A percentile compares a stretch with the other conserved stretches of the same genome.
phyloP scores from a whole-genome alignment of 1,284 basidiomycete species.

The Puccinia polysora region DNA sequence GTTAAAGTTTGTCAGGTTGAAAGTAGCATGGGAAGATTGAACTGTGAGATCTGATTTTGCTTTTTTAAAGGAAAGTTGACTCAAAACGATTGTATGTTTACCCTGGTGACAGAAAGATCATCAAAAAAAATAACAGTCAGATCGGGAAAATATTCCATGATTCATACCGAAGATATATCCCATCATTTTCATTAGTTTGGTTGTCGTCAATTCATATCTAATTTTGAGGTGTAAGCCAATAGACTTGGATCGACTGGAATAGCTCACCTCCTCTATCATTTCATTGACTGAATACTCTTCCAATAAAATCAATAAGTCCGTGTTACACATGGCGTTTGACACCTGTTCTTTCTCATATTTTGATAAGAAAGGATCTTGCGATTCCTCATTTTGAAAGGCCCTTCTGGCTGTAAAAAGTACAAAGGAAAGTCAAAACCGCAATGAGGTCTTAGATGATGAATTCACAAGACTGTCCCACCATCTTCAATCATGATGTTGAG shows the following conservation, averaged over 20 bases:
- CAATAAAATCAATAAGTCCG: constrained; percentile 6
- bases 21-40: too few relatives aligned
- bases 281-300: constrained; percentile 16
- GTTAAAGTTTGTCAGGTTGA: too few relatives aligned
- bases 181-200: not conserved
- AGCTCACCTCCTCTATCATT: constrained; percentile 8
- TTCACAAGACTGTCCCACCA: not conserved
- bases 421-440: not conserved
- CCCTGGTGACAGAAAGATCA: not conserved
- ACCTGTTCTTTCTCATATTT: not conserved
- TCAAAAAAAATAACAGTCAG: not conserved
- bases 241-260: not conserved
- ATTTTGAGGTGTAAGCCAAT: not conserved
- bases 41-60: not conserved
- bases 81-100: not conserved
- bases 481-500: not conserved
- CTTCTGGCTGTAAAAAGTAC: not conserved
- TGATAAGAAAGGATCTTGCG: not conserved
- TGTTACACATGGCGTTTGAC: not conserved
- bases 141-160: too few relatives aligned
- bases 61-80: not conserved
- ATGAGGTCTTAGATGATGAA: too few relatives aligned
- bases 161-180: too few relatives aligned
- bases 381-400: not conserved
- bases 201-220: not conserved